phyloP scores from a whole-genome alignment of 1,139 yeast species.

The Trichomonascaceae sp. region DNA sequence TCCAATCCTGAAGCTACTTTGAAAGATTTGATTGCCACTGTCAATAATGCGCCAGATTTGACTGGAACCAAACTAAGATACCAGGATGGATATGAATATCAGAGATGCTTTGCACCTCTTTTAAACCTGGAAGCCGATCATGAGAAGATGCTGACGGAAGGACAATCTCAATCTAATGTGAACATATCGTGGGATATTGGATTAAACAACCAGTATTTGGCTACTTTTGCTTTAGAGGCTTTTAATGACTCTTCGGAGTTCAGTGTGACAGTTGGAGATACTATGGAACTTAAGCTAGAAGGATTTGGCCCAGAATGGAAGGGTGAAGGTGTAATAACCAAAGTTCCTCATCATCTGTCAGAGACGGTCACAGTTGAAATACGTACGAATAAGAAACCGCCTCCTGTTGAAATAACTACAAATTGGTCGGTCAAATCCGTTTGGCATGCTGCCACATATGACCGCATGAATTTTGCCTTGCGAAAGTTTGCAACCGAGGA shows the following conservation, averaged over 20 bases:
- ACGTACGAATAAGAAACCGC: conserved; percentile 27
- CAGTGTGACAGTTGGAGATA: conserved; percentile 84
- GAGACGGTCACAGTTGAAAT: conserved; percentile 75
- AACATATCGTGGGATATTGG: conserved; percentile 72
- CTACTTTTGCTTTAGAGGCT: conserved; percentile 62
- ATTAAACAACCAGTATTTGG: conserved; percentile 58
- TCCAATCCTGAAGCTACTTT: conserved; percentile 63
- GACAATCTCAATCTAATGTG: conserved; percentile 71
- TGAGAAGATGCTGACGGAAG: conserved; percentile 68
- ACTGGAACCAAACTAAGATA: conserved; percentile 72
- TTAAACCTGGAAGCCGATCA: conserved; percentile 76
- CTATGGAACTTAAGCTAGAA: conserved; percentile 51
- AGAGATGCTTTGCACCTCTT: conserved; percentile 77
- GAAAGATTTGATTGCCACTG: conserved; percentile 37
- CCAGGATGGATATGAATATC: conserved; percentile 81
- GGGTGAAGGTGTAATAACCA: conserved; percentile 63
- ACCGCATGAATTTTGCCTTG: conserved; percentile 78
- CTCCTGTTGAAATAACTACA: conserved; percentile 57
- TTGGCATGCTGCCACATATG: conserved; percentile 83
- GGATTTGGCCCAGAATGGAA: conserved; percentile 50
- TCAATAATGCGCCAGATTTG: conserved; percentile 54
- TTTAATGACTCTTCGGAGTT: conserved; percentile 54
- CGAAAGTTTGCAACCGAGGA: conserved; percentile 64
- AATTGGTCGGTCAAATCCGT: conserved; percentile 83
- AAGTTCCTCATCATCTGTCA: conserved; percentile 60